A percentile compares a stretch with the other conserved stretches of the same genome.
phyloP scores from a whole-genome alignment of 331 rosid species.

The Phaseolus coccineus region DNA sequence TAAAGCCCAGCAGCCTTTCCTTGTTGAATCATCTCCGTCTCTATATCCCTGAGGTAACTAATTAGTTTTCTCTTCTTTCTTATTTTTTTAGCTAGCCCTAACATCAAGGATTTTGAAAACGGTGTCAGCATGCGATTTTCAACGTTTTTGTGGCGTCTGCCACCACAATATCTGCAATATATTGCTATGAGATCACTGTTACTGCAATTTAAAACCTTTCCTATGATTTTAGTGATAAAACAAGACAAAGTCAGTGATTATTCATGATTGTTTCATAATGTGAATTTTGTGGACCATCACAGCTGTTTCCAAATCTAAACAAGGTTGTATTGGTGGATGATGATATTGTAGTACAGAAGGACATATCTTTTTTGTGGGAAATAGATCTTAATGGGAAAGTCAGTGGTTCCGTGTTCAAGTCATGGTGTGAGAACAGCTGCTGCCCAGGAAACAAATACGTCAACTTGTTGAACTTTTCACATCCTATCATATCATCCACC shows the following conservation, averaged over 20 bases:
- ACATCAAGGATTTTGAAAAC: not conserved
- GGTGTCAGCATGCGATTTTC: not conserved
- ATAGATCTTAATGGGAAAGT: conserved; percentile 80
- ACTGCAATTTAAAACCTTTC: not conserved
- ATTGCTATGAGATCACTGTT: too few relatives aligned
- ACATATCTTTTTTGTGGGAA: conserved; percentile 76
- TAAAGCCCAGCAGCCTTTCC: conserved; percentile 72
- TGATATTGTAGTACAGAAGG: conserved; percentile 81
- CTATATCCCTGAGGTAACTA: conserved; percentile 76
- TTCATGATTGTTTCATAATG: too few relatives aligned
- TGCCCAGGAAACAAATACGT: conserved; percentile 68
- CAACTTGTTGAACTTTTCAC: conserved; percentile 73
- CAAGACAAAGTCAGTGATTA: too few relatives aligned
- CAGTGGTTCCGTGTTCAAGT: conserved; percentile 74
- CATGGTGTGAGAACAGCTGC: conserved; percentile 63
- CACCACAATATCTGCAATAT: not conserved
- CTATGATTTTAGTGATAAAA: too few relatives aligned
- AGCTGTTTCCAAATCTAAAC: conserved; percentile 87
- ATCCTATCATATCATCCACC: conserved; percentile 74
- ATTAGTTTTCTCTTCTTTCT: not conserved
- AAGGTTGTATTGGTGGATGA: conserved; percentile 80
- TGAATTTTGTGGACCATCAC: conserved; percentile 48
- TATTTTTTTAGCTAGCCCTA: not conserved
- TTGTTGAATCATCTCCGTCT: conserved; percentile 80
- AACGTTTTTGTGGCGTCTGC: not conserved